Conservation (phyloP, 371 early-diverging fungal species). For the Mucor circinelloides region DNA sequence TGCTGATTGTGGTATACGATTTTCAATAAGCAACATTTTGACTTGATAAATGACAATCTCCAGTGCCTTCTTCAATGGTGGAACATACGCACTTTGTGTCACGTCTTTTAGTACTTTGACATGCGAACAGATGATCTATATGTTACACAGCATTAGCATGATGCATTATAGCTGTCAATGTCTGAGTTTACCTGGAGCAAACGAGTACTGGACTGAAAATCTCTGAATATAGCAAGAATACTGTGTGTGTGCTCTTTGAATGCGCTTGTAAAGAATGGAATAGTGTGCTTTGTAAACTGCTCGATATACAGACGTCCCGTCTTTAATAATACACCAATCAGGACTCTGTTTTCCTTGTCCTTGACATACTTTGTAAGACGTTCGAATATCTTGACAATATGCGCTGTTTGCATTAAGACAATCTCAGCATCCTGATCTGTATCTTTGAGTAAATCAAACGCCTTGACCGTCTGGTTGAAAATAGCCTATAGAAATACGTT, state of each 20-base stretch:
- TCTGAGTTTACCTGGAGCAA: slow-evolving; percentile 62
- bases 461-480: slow-evolving; percentile 51
- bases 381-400: slow-evolving; percentile 57
- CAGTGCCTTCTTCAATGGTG: slow-evolving; percentile 69
- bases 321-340: slow-evolving; percentile 57
- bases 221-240: slow-evolving; percentile 51
- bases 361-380: slow-evolving; percentile 58
- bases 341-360: slow-evolving; percentile 48
- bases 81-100: slow-evolving; percentile 65
- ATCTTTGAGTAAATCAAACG: slow-evolving; percentile 39
- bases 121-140: slow-evolving; percentile 75
- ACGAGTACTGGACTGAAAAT: slow-evolving; percentile 65
- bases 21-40: slow-evolving; percentile 72
- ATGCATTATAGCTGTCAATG: too few species aligned
- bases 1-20: slow-evolving; percentile 61
- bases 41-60: slow-evolving; percentile 80
- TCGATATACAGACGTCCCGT: slow-evolving; percentile 66
- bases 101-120: slow-evolving; percentile 74
- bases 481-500: slow-evolving; percentile 42
- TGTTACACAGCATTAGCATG: background rate
- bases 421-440: slow-evolving; percentile 39
- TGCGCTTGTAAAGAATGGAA: slow-evolving; percentile 68
- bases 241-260: slow-evolving; percentile 58
- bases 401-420: slow-evolving; percentile 38
- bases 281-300: slow-evolving; percentile 60